These are phyloP conservation scores for Starmerella ratchasimensis DNA, from an alignment of 805 yeast species.

Conservation along the genomic window DNA sequence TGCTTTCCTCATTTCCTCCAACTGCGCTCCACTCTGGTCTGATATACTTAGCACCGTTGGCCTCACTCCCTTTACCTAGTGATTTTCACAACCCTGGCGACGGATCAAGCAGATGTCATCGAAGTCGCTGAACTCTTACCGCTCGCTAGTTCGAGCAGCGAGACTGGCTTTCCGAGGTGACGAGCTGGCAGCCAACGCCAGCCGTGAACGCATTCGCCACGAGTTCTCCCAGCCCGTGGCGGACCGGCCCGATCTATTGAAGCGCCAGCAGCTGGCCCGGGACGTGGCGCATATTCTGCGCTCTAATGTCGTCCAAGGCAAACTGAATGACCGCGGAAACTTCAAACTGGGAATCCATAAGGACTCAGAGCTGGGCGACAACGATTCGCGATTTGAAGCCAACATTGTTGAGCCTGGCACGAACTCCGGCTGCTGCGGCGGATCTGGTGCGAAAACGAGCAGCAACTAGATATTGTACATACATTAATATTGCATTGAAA, in stretches of 20 bases:
- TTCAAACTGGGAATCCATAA: constrained; percentile 53
- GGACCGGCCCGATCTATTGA: constrained; percentile 28
- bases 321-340: constrained; percentile 20
- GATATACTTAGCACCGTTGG: no score
- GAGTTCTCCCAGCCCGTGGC: constrained; percentile 13
- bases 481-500: not conserved
- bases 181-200: constrained; percentile 13
- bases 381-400: constrained; percentile 33
- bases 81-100: no score
- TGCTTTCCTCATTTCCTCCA: no score
- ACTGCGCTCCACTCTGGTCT: no score
- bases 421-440: constrained; percentile 16
- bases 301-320: constrained; percentile 78
- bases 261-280: constrained; percentile 43
- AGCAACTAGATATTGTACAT: no score
- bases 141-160: constrained; percentile 19
- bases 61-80: no score
- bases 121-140: constrained; percentile 15
- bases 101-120: no score
- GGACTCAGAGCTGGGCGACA: constrained; percentile 82
- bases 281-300: constrained; percentile 60
- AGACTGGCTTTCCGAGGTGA: constrained; percentile 19
- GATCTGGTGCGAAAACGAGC: not conserved
- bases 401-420: constrained; percentile 1
- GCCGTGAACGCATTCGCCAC: constrained; percentile 13